These are phyloP conservation scores for Fagopyrum homotropicum DNA, from an alignment of 148 eudicot genomes.

Conservation along the genomic window DNA sequence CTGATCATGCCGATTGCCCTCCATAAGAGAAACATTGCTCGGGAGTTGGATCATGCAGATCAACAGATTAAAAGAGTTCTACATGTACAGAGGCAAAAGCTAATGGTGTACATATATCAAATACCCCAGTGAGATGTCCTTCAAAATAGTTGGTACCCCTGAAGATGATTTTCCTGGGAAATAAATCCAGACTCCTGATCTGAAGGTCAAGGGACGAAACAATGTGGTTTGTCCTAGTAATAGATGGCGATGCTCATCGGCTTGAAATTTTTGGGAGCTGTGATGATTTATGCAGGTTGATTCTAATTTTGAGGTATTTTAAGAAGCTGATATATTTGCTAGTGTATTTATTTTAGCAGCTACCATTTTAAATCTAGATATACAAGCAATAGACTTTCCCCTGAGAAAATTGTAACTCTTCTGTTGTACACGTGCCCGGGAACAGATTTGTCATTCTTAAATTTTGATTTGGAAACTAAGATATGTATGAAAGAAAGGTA, in stretches of 20 bases:
- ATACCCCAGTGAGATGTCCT: background rate
- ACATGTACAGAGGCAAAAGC: background rate
- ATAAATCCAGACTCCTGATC: background rate
- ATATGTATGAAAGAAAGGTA: background rate
- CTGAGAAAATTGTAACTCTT: background rate
- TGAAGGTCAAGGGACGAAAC: background rate
- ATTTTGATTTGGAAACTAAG: background rate
- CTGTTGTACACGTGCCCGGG: background rate
- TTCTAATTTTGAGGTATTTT: background rate
- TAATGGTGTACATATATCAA: background rate
- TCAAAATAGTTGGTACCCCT: background rate
- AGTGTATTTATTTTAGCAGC: background rate
- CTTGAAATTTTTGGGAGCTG: background rate
- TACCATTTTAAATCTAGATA: background rate
- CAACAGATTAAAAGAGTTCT: background rate
- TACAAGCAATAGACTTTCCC: background rate
- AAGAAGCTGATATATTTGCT: background rate
- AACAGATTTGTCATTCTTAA: background rate
- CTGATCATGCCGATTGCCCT: background rate
- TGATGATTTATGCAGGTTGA: background rate
- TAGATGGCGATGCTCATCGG: background rate
- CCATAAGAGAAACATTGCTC: background rate
- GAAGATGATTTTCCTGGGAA: background rate
- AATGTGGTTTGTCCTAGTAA: background rate
- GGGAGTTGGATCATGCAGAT: background rate